phyloP scores from a whole-genome alignment of 208 protist genomes.

The Blastocrithidia nonstop region DNA sequence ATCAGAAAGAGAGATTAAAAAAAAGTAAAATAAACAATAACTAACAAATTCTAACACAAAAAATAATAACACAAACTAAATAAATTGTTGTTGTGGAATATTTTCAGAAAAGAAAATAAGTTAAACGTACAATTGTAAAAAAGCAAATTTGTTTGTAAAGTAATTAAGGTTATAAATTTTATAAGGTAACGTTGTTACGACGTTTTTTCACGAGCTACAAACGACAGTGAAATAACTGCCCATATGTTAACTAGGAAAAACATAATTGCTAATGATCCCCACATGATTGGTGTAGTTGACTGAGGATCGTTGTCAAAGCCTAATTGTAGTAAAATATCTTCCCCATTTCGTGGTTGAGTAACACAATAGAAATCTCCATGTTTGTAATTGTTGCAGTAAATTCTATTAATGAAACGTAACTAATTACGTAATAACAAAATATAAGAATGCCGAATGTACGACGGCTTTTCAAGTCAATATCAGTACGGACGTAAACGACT shows the following conservation, averaged over 20 bases:
- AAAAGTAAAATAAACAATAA: too few relatives aligned
- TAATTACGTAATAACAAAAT: constrained; percentile 53
- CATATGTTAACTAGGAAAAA: constrained; percentile 24
- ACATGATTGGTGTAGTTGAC: constrained; percentile 31
- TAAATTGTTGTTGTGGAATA: too few relatives aligned
- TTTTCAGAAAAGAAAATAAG: not conserved
- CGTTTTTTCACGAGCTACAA: constrained; percentile 9
- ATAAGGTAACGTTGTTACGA: too few relatives aligned
- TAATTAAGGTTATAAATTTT: too few relatives aligned
- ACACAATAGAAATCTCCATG: constrained; percentile 32
- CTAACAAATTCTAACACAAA: too few relatives aligned
- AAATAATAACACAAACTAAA: too few relatives aligned
- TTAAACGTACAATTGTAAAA: not conserved
- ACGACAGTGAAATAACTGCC: constrained; percentile 14
- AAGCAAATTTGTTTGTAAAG: too few relatives aligned
- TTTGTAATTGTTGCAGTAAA: constrained; percentile 28
- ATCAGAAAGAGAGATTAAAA: too few relatives aligned
- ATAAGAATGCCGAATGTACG: constrained; percentile 48
- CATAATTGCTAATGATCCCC: constrained; percentile 33
- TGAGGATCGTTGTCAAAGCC: constrained; percentile 36
- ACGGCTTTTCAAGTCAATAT: constrained; percentile 66
- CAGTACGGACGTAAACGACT: constrained; percentile 54
- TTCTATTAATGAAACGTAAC: constrained; percentile 24
- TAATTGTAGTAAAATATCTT: constrained; percentile 26
- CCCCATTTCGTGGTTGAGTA: constrained; percentile 23